Conservation (phyloP, 805 yeast genomes). For the Myxozyma nipponensis region DNA sequence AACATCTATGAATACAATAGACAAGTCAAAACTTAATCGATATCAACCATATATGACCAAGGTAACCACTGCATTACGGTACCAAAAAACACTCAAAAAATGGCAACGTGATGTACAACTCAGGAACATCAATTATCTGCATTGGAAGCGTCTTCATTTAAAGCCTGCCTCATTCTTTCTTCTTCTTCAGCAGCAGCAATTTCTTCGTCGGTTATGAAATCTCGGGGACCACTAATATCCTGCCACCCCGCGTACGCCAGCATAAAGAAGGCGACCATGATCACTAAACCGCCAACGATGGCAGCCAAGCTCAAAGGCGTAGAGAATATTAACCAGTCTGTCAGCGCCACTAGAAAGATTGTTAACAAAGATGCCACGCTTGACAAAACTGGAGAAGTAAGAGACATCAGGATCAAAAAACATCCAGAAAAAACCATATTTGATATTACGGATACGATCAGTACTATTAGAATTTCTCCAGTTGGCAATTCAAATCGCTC, state of each 20-base stretch:
- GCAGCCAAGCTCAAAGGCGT: constrained; percentile 54
- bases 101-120: too few species aligned
- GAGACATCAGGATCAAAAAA: constrained; percentile 72
- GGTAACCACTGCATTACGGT: neutral
- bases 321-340: constrained; percentile 68
- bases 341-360: constrained; percentile 71
- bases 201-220: constrained; percentile 17
- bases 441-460: constrained; percentile 53
- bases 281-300: constrained; percentile 63
- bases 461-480: constrained; percentile 43
- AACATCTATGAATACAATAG: too few species aligned
- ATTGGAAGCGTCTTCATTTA: constrained; percentile 8
- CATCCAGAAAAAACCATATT: constrained; percentile 68
- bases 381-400: constrained; percentile 80
- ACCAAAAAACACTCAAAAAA: neutral
- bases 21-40: neutral
- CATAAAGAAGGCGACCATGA: constrained; percentile 63
- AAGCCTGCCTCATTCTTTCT: neutral
- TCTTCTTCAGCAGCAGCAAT: constrained; percentile 7
- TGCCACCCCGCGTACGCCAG: constrained; percentile 45
- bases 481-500: constrained; percentile 57
- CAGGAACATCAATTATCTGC: constrained; percentile 1
- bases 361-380: constrained; percentile 65
- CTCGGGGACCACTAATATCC: constrained; percentile 29
- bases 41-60: neutral